Conservation (phyloP, 306 rosid species). For the Sicyos baderoa region DNA sequence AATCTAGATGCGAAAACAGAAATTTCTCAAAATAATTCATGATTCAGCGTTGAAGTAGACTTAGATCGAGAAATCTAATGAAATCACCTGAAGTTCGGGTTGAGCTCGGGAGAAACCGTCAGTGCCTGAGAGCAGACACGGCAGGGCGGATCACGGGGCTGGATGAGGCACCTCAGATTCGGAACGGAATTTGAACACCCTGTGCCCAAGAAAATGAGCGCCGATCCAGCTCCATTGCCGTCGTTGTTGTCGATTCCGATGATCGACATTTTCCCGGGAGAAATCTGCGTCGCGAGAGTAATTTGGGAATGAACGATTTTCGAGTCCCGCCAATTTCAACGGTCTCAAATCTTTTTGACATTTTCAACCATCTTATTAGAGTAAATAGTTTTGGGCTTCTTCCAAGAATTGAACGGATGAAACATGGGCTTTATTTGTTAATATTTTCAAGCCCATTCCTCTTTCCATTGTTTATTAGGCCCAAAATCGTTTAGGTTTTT, state of each 20-base stretch:
- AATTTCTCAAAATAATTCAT: not conserved
- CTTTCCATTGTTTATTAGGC: too few relatives aligned
- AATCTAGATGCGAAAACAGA: conserved; percentile 13
- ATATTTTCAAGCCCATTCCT: too few relatives aligned
- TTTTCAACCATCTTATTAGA: too few relatives aligned
- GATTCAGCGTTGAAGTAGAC: not conserved
- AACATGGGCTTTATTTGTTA: too few relatives aligned
- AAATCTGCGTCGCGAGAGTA: not conserved
- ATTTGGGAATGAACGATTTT: too few relatives aligned
- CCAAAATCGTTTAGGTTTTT: too few relatives aligned
- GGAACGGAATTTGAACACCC: conserved; percentile 87
- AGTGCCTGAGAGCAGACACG: conserved; percentile 54
- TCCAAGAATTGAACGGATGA: too few relatives aligned
- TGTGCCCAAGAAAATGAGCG: conserved; percentile 70
- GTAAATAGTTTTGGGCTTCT: too few relatives aligned
- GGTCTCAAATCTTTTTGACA: not conserved
- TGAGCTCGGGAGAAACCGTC: conserved; percentile 46
- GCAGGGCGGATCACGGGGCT: conserved; percentile 64
- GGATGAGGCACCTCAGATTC: conserved; percentile 55
- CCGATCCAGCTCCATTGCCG: conserved; percentile 33
- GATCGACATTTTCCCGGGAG: conserved; percentile 38
- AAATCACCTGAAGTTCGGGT: conserved; percentile 76
- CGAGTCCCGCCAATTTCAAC: conserved; percentile 11
- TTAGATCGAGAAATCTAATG: not conserved
- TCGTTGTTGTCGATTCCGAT: conserved; percentile 27